Percentiles rank a stretch among this genome's conserved stretches.
phyloP scores from a whole-genome alignment of 2,329 filamentous ascomycete species.

The Acephala macrosclerotiorum region DNA sequence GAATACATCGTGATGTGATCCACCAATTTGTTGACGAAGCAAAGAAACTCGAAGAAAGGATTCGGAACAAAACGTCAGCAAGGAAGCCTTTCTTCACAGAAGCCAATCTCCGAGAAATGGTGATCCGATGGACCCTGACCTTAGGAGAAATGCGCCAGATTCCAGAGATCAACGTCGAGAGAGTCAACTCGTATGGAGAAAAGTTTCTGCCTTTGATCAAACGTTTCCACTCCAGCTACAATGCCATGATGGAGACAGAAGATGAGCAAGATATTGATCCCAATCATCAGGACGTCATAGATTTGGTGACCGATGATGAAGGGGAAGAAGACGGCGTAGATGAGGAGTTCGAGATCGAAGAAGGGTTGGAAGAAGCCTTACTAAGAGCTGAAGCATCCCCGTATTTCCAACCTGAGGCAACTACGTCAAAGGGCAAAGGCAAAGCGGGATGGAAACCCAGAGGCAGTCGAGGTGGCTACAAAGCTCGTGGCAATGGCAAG shows the following conservation, averaged over 20 bases:
- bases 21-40: conserved; percentile 70
- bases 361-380: conserved; percentile 25
- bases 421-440: conserved; percentile 10
- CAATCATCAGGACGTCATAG: conserved; percentile 56
- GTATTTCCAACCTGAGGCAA: conserved; percentile 17
- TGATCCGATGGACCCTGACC: conserved; percentile 69
- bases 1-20: conserved; percentile 70
- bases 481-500: conserved; percentile 12
- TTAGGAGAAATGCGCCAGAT: conserved; percentile 69
- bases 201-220: conserved; percentile 67
- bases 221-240: conserved; percentile 54
- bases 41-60: conserved; percentile 62
- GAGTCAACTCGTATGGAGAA: conserved; percentile 67
- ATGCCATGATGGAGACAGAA: conserved; percentile 54
- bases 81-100: conserved; percentile 72
- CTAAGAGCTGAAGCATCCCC: conserved; percentile 18
- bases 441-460: not conserved
- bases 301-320: conserved; percentile 54
- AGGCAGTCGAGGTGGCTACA: conserved; percentile 6
- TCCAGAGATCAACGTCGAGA: conserved; percentile 66
- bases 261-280: conserved; percentile 36
- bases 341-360: conserved; percentile 24
- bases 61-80: conserved; percentile 66
- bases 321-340: conserved; percentile 26
- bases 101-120: conserved; percentile 75